Evolutionary conservation across 768 basidiomycete genomes (phyloP).

Genomic region (Dacryopinax spathularia): DNA sequence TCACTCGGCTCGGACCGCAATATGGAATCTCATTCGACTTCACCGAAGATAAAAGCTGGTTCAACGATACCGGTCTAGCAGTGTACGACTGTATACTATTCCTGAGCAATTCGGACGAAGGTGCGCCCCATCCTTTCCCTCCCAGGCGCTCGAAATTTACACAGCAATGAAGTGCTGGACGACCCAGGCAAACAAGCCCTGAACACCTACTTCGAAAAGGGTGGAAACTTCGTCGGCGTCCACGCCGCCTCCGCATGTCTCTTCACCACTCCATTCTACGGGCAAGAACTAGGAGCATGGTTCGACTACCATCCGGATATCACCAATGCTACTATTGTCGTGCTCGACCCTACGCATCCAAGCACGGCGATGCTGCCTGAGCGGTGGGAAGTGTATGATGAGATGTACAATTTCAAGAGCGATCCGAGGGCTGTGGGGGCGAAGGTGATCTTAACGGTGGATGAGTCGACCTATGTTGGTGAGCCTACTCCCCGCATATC

Average conservation of each 20-base stretch:
- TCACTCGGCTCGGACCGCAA: constrained; percentile 32
- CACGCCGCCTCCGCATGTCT: constrained; percentile 53
- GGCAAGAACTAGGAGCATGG: constrained; percentile 43
- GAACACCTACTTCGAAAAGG: constrained; percentile 46
- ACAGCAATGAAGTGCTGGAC: constrained; percentile 38
- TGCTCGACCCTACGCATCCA: constrained; percentile 44
- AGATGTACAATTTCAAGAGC: constrained; percentile 57
- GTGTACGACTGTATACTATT: constrained; percentile 56
- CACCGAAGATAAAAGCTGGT: constrained; percentile 45
- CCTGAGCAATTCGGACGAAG: constrained; percentile 52
- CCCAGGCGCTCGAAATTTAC: not conserved
- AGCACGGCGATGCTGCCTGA: constrained; percentile 37
- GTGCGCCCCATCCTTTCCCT: constrained; percentile 25
- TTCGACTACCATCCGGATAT: constrained; percentile 60
- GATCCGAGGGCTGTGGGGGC: constrained; percentile 55
- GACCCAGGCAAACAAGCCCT: constrained; percentile 44
- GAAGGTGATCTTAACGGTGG: constrained; percentile 44
- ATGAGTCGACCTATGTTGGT: constrained; percentile 52
- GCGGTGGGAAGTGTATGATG: constrained; percentile 26
- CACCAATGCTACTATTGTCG: constrained; percentile 49
- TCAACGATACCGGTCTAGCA: constrained; percentile 40
- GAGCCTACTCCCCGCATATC: constrained; percentile 7
- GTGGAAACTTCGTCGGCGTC: constrained; percentile 57
- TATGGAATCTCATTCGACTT: constrained; percentile 45
- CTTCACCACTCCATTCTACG: constrained; percentile 43